Evolutionary conservation across 2,329 filamentous ascomycete genomes (phyloP), one percentile per base, ranked within the genome.

Genomic region (Exophiala sp.): DNA sequence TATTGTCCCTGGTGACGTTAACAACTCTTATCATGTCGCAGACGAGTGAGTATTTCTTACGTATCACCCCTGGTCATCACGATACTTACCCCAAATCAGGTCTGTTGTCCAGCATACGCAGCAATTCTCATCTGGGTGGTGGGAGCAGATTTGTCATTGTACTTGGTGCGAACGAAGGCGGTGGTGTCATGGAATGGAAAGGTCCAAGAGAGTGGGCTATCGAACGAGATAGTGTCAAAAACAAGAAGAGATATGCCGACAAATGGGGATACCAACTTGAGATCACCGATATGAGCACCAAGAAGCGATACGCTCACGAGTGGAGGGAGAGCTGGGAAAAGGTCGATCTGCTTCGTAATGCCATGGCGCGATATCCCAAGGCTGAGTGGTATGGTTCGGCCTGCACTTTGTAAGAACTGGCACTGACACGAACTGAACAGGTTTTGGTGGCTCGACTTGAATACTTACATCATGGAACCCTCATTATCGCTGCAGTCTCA

Each of bases 241-340:
- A 99, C 75, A 99, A 99, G 78, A 86, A 87, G 68, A 88, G 86
- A 66, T 99, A 99, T 68, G 87, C 85, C 2, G 79, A 83, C 33
- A 81, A 80, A 69, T 97, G 94, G 91, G 94, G 94, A 11, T 97
- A 99, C 70, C 88, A 96, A 58, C 77, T 99, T 54, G 94, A 99
- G 70, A 87, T 97, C 67, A 90, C 95, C 62, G 95, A 99, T 71
- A 95, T 99, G 91, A 92, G 91, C 75, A 96, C 91, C 50, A 96
- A 96, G 81, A 97, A 96, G 75, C 85, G 91, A 62, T 99, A 99
- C 69, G 92, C 94, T 24, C 94, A 99, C 73, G 94, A 99, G 73
- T 99, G 94, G 94, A 84, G 94, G 66, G 94, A 99, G 74, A 95
- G 92, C 70, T 99, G 94, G 94, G 94, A 99, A 74, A 99, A 97